Percentiles rank a stretch among this genome's conserved stretches.
These are phyloP conservation scores for Calophaca sinica DNA, from an alignment of 306 rosid genomes.

Conservation along the genomic window DNA sequence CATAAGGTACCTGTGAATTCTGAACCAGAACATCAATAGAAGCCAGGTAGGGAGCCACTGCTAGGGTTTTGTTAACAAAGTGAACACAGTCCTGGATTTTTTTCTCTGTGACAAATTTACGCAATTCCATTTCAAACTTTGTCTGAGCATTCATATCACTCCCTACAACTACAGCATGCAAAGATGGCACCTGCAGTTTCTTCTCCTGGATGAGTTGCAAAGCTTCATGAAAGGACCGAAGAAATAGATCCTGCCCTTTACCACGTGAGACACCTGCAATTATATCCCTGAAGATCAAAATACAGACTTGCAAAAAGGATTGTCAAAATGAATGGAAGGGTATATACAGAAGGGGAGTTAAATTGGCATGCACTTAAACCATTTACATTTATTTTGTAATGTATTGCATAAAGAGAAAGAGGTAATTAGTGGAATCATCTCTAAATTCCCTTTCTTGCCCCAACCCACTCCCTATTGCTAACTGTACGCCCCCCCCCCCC, in stretches of 20 bases:
- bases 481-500: neutral
- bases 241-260: conserved; percentile 97
- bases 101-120: conserved; percentile 72
- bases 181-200: conserved; percentile 79
- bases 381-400: neutral
- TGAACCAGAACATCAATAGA: conserved; percentile 96
- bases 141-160: conserved; percentile 92
- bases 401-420: neutral
- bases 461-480: neutral
- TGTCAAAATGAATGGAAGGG: conserved; percentile 26
- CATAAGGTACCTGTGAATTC: conserved; percentile 83
- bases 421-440: conserved; percentile 2
- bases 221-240: conserved; percentile 77
- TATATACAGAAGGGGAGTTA: conserved; percentile 23
- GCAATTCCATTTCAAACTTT: conserved; percentile 74
- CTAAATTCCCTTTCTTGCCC: conserved; percentile 22
- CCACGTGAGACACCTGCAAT: conserved; percentile 93
- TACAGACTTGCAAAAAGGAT: conserved; percentile 23
- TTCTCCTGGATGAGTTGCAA: conserved; percentile 69
- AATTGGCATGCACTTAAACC: conserved; percentile 26
- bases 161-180: conserved; percentile 93
- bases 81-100: conserved; percentile 83
- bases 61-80: conserved; percentile 91
- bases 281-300: conserved; percentile 40
- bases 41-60: conserved; percentile 92